Evolutionary conservation across 176 grass and related monocot species (phyloP), one percentile per base, ranked within the genome.

Genomic region (Lolium perenne): DNA sequence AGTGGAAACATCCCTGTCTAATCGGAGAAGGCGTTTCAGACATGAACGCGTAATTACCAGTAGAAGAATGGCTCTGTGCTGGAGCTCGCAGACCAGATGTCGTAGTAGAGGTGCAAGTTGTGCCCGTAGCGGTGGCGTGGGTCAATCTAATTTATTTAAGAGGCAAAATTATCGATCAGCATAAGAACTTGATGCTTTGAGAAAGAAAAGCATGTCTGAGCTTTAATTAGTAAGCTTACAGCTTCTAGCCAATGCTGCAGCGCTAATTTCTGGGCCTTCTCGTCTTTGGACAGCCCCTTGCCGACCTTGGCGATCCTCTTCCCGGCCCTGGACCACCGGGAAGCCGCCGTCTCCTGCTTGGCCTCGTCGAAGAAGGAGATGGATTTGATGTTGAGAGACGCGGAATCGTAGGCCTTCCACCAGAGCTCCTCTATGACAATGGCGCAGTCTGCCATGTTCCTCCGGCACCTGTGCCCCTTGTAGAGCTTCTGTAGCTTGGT

Each of bases 211-310:
- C 23, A 54, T 62, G 11, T 41, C 66, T 25, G 38, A 77, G 43
- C 4, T 15, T 79, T 3, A 17, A 2, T 6, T 3, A 21, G 3
- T 6, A 68, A 21, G 22, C 86, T 93, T 85, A 98, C 96, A 46
- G 94, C 97, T 83, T 99, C 94, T 59, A 99, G 89, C 97, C 97
- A 99, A 62, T 99, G 97, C 82, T 90, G 94, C 13, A 99, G 85
- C 23, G 97, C 97, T 6, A 99, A 85, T 79, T 94, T 91, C 82
- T 97, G 97, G 48, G 97, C 92, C 80, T 99, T 94, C 11, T 94
- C 94, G 85, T 99, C 92, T 76, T 99, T 99, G 74, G 82, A 97
- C 18, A 97, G 93, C 0, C 97, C 97, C 76, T 99, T 99, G 25
- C 97, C 97, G 51, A 99, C 92, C 94, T 92, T 99, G 59, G 97